Base-by-base conservation (phyloP, 805 yeast species). In the Kazachstania taianensis region DNA sequence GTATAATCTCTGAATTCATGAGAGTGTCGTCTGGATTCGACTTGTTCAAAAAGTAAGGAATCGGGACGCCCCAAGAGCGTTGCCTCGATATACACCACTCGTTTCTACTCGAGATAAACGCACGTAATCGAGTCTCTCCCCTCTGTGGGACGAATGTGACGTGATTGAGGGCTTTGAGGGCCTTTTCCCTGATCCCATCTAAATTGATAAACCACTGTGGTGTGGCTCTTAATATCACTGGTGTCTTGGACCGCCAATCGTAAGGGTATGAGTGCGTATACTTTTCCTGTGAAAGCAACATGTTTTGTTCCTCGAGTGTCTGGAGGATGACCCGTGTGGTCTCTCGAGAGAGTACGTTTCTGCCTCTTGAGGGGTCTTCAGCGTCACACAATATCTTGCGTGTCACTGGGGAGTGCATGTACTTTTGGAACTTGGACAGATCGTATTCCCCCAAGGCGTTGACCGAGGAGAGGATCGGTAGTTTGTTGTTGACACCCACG, bases 71-170 rank as follows among this genome's bases (percentile, higher is more conserved):
- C 99, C 99, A 92, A 14, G 73, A 69, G 45, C 99, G 74, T 56
- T 92, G 99, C 49, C 99, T 69, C 2, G 97, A 87, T 22, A 92
- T 86, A 61, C 98, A 92, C 99, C 99, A 92, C 53, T 92, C 98
- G 43, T 76, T 75, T 59, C 98, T 73, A 33, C 78, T 75, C 15
- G 63, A 66, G 20, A 86, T 70, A 52, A 89, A 92, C 10, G 94
- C 73, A 2, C 66, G 48, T 23, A 92, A 67, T 42, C 97, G 68
- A 34, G 72, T 78, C 20, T 63, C 62, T 2, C 96, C 96, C 9
- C 73, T 61, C 32, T 68, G 73, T 0, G 98, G 98, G 32, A 66
- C 61, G 51, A 92, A 92, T 14, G 67, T 57, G 5, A 89, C 96
- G 2, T 61, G 48, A 1, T 70, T 59, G 26, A 92, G 50, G 6